These are phyloP conservation scores for Kregervanrija delftensis DNA, from an alignment of 805 yeast genomes.

Conservation along the genomic window DNA sequence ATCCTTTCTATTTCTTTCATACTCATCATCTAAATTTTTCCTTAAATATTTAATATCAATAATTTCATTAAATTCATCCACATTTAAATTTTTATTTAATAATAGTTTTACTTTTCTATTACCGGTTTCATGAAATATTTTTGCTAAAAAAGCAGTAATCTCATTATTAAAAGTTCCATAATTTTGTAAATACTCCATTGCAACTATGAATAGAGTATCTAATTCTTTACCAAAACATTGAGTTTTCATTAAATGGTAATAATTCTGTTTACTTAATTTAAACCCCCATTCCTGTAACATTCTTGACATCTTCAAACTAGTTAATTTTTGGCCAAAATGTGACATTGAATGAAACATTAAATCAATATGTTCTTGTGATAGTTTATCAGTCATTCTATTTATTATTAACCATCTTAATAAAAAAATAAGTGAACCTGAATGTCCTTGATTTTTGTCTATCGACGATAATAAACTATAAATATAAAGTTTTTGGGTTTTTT, in stretches of 20 bases:
- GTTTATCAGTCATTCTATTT: neutral
- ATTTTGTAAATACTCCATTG: constrained; percentile 7
- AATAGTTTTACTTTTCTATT: constrained; percentile 11
- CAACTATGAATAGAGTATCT: constrained; percentile 17
- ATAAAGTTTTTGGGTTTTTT: constrained; percentile 8
- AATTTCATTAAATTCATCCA: constrained; percentile 2
- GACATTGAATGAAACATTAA: constrained; percentile 14
- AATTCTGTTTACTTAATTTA: constrained; percentile 10
- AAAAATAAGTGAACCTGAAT: constrained; percentile 13
- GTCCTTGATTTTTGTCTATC: constrained; percentile 12
- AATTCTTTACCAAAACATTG: constrained; percentile 22
- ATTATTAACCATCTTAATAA: constrained; percentile 8
- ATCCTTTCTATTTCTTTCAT: constrained; percentile 9
- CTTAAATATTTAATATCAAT: constrained; percentile 12
- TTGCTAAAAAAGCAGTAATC: constrained; percentile 4
- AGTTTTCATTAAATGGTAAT: constrained; percentile 11
- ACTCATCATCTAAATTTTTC: constrained; percentile 7
- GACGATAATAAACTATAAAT: constrained; percentile 16
- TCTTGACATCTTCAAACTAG: constrained; percentile 10
- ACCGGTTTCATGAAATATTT: constrained; percentile 6
- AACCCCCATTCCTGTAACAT: constrained; percentile 6
- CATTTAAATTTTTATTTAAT: neutral
- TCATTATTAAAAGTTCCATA: constrained; percentile 4
- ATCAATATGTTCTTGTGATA: constrained; percentile 11
- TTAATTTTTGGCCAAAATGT: constrained; percentile 14